phyloP scores from a whole-genome alignment of 441 rosid species.

The Arabidopsis hybrid region DNA sequence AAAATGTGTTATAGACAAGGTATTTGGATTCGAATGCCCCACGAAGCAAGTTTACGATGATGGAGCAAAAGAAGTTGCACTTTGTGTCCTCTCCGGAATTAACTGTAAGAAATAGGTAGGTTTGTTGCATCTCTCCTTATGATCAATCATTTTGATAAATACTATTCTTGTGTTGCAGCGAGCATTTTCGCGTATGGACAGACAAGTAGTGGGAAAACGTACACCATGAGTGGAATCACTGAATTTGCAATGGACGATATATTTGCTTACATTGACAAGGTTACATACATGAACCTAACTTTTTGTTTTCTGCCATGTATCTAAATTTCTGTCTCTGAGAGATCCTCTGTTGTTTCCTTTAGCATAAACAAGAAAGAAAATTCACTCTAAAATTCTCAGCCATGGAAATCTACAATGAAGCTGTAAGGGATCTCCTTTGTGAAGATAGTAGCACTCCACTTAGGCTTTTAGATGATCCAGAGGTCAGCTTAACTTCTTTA shows the following conservation, averaged over 20 bases:
- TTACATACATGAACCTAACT: slow-evolving; percentile 30
- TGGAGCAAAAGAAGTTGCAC: slow-evolving; percentile 84
- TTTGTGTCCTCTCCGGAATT: slow-evolving; percentile 79
- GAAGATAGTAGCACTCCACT: slow-evolving; percentile 53
- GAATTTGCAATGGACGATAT: slow-evolving; percentile 64
- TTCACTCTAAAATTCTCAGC: slow-evolving; percentile 69
- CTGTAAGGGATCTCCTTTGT: slow-evolving; percentile 75
- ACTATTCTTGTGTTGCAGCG: slow-evolving; percentile 52
- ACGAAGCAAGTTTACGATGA: slow-evolving; percentile 74
- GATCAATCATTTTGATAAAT: not conserved
- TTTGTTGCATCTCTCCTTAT: not conserved
- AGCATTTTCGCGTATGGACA: slow-evolving; percentile 90
- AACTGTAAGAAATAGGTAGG: slow-evolving; percentile 62
- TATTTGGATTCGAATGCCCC: slow-evolving; percentile 63
- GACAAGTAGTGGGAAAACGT: slow-evolving; percentile 91
- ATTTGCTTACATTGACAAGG: slow-evolving; percentile 66
- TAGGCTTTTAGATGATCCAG: slow-evolving; percentile 78
- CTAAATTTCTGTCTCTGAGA: slow-evolving; percentile 1
- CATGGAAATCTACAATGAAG: slow-evolving; percentile 78
- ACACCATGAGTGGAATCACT: slow-evolving; percentile 86
- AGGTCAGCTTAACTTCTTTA: slow-evolving; percentile 46
- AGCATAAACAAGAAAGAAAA: slow-evolving; percentile 66
- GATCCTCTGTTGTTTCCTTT: slow-evolving; percentile 21
- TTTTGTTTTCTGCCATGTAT: not conserved
- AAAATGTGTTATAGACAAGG: slow-evolving; percentile 59